Percentiles rank a stretch among this genome's conserved stretches.
These are phyloP conservation scores for Sphagnum contortum DNA, from an alignment of 225 moss, liverwort and hornwort genomes.

Conservation along the genomic window DNA sequence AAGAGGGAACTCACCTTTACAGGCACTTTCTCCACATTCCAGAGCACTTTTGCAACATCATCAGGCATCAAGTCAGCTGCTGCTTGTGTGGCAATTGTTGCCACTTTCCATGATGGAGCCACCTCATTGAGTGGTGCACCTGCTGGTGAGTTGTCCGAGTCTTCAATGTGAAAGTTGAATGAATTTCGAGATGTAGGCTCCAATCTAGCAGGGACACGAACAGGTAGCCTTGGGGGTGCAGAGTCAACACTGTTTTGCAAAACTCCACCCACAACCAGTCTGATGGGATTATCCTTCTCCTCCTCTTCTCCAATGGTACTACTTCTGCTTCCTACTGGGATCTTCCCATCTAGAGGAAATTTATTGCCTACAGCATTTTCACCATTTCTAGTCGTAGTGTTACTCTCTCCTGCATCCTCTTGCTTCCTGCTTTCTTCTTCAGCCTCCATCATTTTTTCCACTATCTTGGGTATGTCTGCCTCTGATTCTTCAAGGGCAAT, in stretches of 20 bases:
- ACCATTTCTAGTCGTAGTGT: conserved; percentile 28
- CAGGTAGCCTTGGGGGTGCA: conserved; percentile 67
- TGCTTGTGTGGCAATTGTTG: conserved; percentile 86
- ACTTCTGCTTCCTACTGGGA: conserved; percentile 39
- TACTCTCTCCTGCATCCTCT: conserved; percentile 43
- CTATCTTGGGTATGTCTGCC: conserved; percentile 77
- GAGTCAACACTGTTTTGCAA: conserved; percentile 74
- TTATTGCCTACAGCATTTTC: conserved; percentile 46
- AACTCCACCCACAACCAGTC: conserved; percentile 94
- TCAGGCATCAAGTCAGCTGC: conserved; percentile 97
- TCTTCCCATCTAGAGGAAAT: conserved; percentile 62
- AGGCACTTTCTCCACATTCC: conserved; percentile 99
- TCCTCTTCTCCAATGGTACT: conserved; percentile 30
- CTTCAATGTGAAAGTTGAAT: conserved; percentile 87
- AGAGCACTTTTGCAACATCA: conserved; percentile 96
- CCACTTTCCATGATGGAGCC: conserved; percentile 83
- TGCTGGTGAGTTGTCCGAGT: conserved; percentile 32
- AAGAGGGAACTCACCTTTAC: conserved; percentile 52
- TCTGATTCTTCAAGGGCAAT: conserved; percentile 87
- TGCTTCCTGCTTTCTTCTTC: conserved; percentile 42
- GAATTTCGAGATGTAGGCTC: conserved; percentile 64
- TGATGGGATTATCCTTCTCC: conserved; percentile 70
- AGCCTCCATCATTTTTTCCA: conserved; percentile 76
- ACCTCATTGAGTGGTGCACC: conserved; percentile 56
- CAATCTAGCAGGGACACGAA: conserved; percentile 82